phyloP scores from a whole-genome alignment of 768 basidiomycete genomes.

The Pleurotus sapidus region DNA sequence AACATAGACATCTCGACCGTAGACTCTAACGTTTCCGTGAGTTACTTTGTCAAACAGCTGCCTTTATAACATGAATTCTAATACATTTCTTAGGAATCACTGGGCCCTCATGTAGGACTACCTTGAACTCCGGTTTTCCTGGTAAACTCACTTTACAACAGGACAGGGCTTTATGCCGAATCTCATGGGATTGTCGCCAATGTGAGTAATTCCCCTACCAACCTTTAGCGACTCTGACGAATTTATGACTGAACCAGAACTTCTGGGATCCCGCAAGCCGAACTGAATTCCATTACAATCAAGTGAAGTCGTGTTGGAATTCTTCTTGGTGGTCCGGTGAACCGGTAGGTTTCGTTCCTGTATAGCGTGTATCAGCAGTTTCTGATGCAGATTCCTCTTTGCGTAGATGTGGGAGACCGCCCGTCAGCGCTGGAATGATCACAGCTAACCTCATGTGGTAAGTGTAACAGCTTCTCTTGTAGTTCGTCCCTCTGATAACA shows the following conservation, averaged over 20 bases:
- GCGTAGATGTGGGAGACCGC: conserved; percentile 90
- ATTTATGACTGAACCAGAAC: conserved; percentile 42
- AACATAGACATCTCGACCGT: conserved; percentile 3
- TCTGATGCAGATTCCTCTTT: no score
- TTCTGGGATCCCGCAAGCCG: conserved; percentile 77
- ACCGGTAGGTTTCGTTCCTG: conserved; percentile 47
- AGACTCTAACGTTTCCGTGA: conserved; percentile 91
- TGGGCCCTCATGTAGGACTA: conserved; percentile 75
- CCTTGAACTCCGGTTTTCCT: neutral
- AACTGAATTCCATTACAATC: conserved; percentile 72
- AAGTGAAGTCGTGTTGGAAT: conserved; percentile 57
- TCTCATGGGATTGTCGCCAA: conserved; percentile 92
- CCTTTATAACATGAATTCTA: conserved; percentile 5
- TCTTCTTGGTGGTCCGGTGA: conserved; percentile 87
- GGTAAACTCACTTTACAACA: conserved; percentile 22
- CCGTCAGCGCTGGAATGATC: conserved; percentile 60
- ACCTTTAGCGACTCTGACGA: neutral
- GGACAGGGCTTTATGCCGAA: conserved; percentile 89
- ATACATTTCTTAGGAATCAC: conserved; percentile 60
- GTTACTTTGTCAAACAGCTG: conserved; percentile 22
- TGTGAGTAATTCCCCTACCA: conserved; percentile 34
- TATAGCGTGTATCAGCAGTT: neutral
- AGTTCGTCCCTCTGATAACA: neutral
- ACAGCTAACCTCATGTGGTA: conserved; percentile 94
- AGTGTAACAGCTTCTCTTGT: conserved; percentile 19